Evolutionary conservation across 192 early-diverging fungal genomes (phyloP).

Genomic region (Backusella circina): DNA sequence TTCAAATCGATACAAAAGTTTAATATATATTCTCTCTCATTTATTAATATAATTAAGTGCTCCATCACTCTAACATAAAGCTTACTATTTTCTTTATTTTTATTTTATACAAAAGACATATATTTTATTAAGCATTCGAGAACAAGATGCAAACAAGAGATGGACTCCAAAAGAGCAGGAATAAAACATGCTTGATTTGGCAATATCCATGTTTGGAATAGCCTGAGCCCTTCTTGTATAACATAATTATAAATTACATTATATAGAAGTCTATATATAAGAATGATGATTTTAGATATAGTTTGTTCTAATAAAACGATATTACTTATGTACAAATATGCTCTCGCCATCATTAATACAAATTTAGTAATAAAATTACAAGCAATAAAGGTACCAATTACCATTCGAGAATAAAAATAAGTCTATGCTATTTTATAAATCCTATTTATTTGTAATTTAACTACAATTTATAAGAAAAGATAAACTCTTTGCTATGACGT

Average conservation of each 20-base stretch:
- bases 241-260: background rate
- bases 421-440: background rate
- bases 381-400: background rate
- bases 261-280: background rate
- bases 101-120: no score
- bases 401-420: background rate
- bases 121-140: background rate
- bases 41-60: background rate
- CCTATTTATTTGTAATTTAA: no score
- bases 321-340: background rate
- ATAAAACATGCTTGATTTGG: background rate
- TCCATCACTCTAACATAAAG: background rate
- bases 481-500: background rate
- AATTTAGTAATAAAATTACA: background rate
- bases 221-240: background rate
- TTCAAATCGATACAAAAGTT: background rate
- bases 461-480: no score
- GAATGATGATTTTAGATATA: background rate
- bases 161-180: background rate
- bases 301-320: background rate
- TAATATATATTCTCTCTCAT: background rate
- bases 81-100: background rate
- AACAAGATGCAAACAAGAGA: background rate
- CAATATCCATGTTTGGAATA: background rate
- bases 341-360: background rate